Conservation (phyloP, 2,329 filamentous ascomycete species). For the Xylariaceae sp. region DNA sequence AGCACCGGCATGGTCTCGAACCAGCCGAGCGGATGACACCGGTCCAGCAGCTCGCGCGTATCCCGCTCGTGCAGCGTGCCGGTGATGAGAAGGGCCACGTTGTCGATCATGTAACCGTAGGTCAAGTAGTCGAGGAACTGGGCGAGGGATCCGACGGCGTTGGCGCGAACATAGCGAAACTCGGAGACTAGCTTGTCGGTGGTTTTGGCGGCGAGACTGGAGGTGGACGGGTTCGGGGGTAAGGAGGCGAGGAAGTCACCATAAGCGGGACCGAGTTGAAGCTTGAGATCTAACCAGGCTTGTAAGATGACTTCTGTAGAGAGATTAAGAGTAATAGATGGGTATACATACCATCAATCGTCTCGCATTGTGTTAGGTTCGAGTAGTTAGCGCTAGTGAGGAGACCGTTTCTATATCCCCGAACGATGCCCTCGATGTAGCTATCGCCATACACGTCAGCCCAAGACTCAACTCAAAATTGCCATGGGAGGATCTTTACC, state of each 20-base stretch:
- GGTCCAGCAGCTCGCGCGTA: conserved; percentile 89
- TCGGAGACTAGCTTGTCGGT: conserved; percentile 98
- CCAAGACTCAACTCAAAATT: neutral
- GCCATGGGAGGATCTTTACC: conserved; percentile 53
- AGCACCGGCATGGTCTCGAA: conserved; percentile 99
- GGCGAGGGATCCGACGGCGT: conserved; percentile 86
- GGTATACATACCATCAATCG: conserved; percentile 75
- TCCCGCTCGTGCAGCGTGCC: conserved; percentile 97
- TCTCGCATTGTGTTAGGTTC: conserved; percentile 97
- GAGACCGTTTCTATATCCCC: conserved; percentile 93
- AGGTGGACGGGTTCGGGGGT: conserved; percentile 95
- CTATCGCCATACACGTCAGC: conserved; percentile 47
- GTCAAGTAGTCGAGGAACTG: conserved; percentile 98
- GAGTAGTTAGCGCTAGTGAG: conserved; percentile 88
- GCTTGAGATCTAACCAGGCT: conserved; percentile 77
- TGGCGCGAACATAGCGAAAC: conserved; percentile 94
- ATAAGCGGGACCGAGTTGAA: conserved; percentile 94
- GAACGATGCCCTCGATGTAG: conserved; percentile 96
- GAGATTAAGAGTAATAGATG: conserved; percentile 1
- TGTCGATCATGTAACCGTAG: conserved; percentile 99
- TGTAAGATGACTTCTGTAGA: conserved; percentile 7
- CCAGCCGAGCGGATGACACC: conserved; percentile 96
- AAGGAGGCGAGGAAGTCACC: conserved; percentile 94
- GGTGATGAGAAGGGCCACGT: conserved; percentile 95
- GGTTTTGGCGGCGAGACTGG: conserved; percentile 88